Percentiles rank a stretch among this genome's conserved stretches.
Evolutionary conservation across 1,284 basidiomycete genomes (phyloP).

Genomic region (Takashimella tepidaria): DNA sequence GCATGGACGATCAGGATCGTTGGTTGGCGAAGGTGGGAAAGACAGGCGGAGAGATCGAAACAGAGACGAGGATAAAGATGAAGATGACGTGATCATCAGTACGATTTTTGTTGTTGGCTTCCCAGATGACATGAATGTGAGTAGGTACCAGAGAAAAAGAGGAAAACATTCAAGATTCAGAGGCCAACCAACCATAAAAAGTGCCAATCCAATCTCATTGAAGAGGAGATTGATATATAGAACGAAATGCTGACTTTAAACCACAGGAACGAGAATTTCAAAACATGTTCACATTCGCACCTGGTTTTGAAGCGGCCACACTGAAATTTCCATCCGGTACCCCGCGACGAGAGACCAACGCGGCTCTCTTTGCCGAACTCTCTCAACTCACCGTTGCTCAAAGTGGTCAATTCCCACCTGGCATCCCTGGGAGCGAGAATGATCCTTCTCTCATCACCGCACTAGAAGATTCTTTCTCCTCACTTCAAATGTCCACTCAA

Average conservation of each 20-base stretch:
- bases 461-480: conserved; percentile 39
- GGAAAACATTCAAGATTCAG: conserved; percentile 6
- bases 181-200: too few relatives aligned
- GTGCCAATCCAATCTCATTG: too few relatives aligned
- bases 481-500: conserved; percentile 34
- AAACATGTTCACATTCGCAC: conserved; percentile 97
- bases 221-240: too few relatives aligned
- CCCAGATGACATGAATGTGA: conserved; percentile 94
- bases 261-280: conserved; percentile 98
- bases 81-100: conserved; percentile 78
- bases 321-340: conserved; percentile 74
- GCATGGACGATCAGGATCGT: conserved; percentile 10
- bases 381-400: conserved; percentile 35
- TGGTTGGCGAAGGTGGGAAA: conserved; percentile 15
- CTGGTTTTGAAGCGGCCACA: conserved; percentile 94
- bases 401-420: conserved; percentile 6
- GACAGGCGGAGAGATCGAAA: conserved; percentile 17
- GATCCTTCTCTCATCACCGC: conserved; percentile 5
- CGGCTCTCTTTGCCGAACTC: conserved; percentile 35
- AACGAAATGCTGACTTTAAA: too few relatives aligned
- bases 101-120: conserved; percentile 99
- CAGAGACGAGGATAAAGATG: conserved; percentile 25
- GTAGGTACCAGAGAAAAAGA: conserved; percentile 37
- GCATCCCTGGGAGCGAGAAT: neutral
- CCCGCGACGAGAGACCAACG: conserved; percentile 21